Base-by-base conservation (phyloP, 2,329 filamentous ascomycete genomes). In the Fusarium domesticum region DNA sequence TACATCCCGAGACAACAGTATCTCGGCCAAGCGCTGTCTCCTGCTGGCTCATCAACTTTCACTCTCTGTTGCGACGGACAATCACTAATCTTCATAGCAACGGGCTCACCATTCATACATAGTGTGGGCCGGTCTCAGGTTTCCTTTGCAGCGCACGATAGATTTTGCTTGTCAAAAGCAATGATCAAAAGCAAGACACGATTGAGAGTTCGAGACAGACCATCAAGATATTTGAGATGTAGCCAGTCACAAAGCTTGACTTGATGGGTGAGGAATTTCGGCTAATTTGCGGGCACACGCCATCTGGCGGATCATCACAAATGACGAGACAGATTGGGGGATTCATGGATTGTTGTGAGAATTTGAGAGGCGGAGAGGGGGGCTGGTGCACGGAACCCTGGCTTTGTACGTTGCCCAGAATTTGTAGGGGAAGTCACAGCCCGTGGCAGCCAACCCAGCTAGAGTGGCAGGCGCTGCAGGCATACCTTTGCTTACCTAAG, bases 401-500 rank as follows among this genome's bases (percentile, higher is more conserved):
- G 3, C 23, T 28, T 23, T 6, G 20, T 6, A 23, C 10, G 6
- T 23, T 23, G 6, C 10, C 10, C 10, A 28, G 23, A 28, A 12
- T 12, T 10, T 28, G 10, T 10, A 8, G 8, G 14, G 23, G 8
- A 10, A 28, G 23, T 28, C 14, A 8, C 8, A 28, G 23, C 23
- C 4, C 14, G 7, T 28, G 8, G 20, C 20, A 28, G 23, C 14
- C 8, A 5, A 23, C 10, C 7, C 23, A 28, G n/a, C n/a, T n/a
- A n/a, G n/a, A n/a, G n/a, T n/a, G n/a, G n/a, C 14, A 28, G 23
- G 23, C 3, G 23, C 23, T 28, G 18, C 32, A 42, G 14, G 20
- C 42, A 45, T 35, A 37, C 28, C 43, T 39, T 48, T 50, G 61
- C 52, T 55, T 60, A 63, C 55, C 51, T 58, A 59, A 58, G 43